Conservation (phyloP, 2,329 filamentous ascomycete species). For the Aspergillus aculeatus region DNA sequence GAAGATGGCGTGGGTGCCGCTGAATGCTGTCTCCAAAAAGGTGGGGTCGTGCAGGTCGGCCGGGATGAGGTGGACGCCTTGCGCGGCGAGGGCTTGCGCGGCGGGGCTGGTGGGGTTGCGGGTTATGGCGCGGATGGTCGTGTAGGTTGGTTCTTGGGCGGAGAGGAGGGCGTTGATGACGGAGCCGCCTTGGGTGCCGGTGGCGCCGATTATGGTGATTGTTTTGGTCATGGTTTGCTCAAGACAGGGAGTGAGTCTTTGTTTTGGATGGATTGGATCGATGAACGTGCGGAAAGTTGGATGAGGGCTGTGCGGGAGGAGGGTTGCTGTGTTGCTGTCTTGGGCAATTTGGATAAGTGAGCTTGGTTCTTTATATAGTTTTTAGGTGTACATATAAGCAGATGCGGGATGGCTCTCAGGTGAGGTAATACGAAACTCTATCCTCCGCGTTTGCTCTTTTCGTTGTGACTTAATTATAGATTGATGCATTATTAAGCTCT, state of each 20-base stretch:
- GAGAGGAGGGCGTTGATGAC: conserved; percentile 50
- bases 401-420: too few relatives aligned
- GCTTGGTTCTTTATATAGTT: too few relatives aligned
- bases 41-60: conserved; percentile 52
- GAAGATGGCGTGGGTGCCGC: conserved; percentile 43
- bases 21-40: conserved; percentile 38
- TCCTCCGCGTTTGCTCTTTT: too few relatives aligned
- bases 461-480: too few relatives aligned
- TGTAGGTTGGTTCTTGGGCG: conserved; percentile 50
- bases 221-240: conserved; percentile 14
- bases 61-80: conserved; percentile 54
- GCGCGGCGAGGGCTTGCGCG: conserved; percentile 45
- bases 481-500: not conserved
- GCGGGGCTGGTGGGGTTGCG: conserved; percentile 48
- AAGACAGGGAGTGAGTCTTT: too few relatives aligned
- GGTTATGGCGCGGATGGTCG: conserved; percentile 55
- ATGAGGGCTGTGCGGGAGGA: too few relatives aligned
- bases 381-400: too few relatives aligned
- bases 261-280: too few relatives aligned
- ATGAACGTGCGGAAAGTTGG: too few relatives aligned
- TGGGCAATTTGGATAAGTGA: too few relatives aligned
- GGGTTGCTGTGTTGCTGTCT: too few relatives aligned
- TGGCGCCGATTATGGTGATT: conserved; percentile 57
- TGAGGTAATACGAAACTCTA: too few relatives aligned
- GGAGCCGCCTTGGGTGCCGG: conserved; percentile 60